Base-by-base conservation (phyloP, 495 filamentous ascomycete genomes). In the Podospora pseudopauciseta region DNA sequence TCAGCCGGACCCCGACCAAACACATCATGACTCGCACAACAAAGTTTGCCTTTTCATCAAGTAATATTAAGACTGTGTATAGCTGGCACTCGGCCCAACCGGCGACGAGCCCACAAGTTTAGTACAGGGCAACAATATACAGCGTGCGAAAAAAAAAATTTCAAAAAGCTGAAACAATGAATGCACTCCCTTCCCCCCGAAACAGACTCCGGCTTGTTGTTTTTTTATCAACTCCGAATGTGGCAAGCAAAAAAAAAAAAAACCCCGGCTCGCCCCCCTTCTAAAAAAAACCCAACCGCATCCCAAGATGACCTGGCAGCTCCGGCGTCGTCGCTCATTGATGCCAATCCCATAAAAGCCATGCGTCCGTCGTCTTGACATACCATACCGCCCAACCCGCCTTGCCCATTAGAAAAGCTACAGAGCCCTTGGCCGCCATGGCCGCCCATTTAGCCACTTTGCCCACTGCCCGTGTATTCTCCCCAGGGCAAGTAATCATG, bases 401-500 rank as follows among this genome's bases (percentile, higher is more conserved):
- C 39, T 49, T 65, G 59, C 13, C 26, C 57, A 16, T 30, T 19
- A 15, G 15, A 56, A 56, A 26, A 54, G 20, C 23, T 53, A 44
- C 26, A 32, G 3, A 32, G 30, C 30, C 30, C 30, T 27, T 67
- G 53, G 32, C 66, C 18, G 32, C 23, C 44, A 63, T 65, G 49
- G 63, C 63, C 39, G 39, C 65, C 64, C 30, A 32, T 32, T 32
- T 4, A 32, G 55, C 19, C 34, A 65, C 23, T 64, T 62, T 26
- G 18, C 23, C 16, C 19, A 54, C 62, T 59, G 64, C 63, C 63
- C 61, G 20, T 32, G 34, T 63, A 63, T 13, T 19, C 32, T 34
- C 18, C 11, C 61, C 32, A 18, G 55, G 28, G 65, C 72, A 66
- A 68, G 69, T 77, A 68, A 67, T 72, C 69, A 74, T 74, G 61